These are phyloP conservation scores for Nemania abortiva DNA, from an alignment of 2,329 filamentous ascomycete species.

Conservation along the genomic window DNA sequence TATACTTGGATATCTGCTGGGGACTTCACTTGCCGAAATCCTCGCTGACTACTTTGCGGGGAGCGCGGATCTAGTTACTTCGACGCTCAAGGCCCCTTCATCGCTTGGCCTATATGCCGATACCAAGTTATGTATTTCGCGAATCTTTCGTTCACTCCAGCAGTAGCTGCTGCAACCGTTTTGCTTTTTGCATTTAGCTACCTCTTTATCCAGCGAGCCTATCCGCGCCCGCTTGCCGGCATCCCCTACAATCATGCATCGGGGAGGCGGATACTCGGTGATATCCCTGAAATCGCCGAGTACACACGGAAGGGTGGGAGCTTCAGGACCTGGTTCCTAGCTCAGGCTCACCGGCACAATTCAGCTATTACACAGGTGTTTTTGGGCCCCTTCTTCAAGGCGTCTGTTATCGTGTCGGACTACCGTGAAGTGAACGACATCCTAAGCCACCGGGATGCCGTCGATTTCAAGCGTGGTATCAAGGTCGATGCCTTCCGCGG, in stretches of 20 bases:
- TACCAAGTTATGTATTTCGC: background rate
- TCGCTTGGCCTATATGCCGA: background rate
- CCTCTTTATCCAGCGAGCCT: background rate
- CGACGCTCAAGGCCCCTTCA: too few relatives aligned
- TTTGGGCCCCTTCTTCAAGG: constrained; percentile 7
- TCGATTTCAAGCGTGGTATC: background rate
- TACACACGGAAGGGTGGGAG: background rate
- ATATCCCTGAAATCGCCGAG: constrained; percentile 1
- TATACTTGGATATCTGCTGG: background rate
- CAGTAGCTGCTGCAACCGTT: background rate
- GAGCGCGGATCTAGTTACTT: too few relatives aligned
- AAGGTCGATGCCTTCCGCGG: constrained; percentile 12
- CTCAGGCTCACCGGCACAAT: background rate
- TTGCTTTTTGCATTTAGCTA: background rate
- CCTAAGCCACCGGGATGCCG: background rate
- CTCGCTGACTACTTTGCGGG: too few relatives aligned
- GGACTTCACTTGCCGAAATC: too few relatives aligned
- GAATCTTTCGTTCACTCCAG: background rate
- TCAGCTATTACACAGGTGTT: constrained; percentile 17
- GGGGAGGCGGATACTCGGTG: background rate
- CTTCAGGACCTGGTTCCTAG: constrained; percentile 17
- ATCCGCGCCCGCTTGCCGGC: constrained; percentile 5
- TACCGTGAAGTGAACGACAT: constrained; percentile 24
- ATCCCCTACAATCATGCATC: constrained; percentile 11
- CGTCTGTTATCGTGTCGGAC: constrained; percentile 11